Conservation (phyloP, 1,139 yeast species). For the Magnusiomyces ingens region DNA sequence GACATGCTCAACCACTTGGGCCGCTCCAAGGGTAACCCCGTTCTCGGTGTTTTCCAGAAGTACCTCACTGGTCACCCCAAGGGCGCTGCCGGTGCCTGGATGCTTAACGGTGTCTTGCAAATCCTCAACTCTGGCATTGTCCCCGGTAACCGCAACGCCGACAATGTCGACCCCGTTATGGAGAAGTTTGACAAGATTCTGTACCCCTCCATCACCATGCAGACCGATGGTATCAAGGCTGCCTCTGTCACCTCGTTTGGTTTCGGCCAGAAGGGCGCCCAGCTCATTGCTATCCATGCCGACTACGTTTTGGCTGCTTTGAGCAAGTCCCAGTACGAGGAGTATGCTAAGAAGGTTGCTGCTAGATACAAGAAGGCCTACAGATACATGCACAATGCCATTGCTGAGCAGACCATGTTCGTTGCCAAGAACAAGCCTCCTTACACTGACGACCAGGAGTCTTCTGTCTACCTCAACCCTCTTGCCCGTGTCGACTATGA, state of each 20-base stretch:
- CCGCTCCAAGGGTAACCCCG: constrained; percentile 96
- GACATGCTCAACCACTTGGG: constrained; percentile 93
- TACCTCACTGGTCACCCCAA: constrained; percentile 99
- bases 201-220: constrained; percentile 88
- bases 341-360: constrained; percentile 63
- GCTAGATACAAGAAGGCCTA: constrained; percentile 86
- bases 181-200: constrained; percentile 82
- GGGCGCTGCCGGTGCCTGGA: constrained; percentile 99
- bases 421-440: constrained; percentile 93
- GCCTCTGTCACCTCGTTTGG: constrained; percentile 96
- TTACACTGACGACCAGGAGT: constrained; percentile 79
- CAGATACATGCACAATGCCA: constrained; percentile 93
- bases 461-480: constrained; percentile 90
- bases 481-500: constrained; percentile 66
- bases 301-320: constrained; percentile 87
- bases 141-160: constrained; percentile 99
- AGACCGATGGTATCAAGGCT: constrained; percentile 97
- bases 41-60: constrained; percentile 96
- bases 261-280: constrained; percentile 99
- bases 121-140: constrained; percentile 86
- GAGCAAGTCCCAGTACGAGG: constrained; percentile 59
- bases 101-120: constrained; percentile 97
- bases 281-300: constrained; percentile 85
- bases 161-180: constrained; percentile 78
- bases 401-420: constrained; percentile 85